Conservation (phyloP, 2,329 filamentous ascomycete species). For the Cercospora janseana region DNA sequence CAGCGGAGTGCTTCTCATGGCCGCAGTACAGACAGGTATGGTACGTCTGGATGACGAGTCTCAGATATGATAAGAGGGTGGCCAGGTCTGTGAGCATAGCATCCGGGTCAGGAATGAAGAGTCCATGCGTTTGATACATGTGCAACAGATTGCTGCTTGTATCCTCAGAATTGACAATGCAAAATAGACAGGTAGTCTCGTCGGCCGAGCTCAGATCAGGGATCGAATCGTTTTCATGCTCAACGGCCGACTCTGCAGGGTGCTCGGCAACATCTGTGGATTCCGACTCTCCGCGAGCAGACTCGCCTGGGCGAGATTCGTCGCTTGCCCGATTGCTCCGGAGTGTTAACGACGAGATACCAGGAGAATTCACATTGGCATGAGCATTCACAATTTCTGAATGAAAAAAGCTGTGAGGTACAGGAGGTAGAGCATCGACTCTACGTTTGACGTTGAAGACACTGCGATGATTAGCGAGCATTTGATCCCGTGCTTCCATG, state of each 20-base stretch:
- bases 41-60: constrained; percentile 51
- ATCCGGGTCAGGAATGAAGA: constrained; percentile 31
- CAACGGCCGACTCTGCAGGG: no score
- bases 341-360: no score
- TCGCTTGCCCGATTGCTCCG: no score
- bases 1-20: constrained; percentile 42
- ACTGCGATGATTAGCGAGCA: constrained; percentile 1
- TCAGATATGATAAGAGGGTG: constrained; percentile 50
- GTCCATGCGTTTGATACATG: constrained; percentile 51
- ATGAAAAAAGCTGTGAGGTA: constrained; percentile 6
- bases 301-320: not conserved
- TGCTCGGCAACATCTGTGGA: no score
- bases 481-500: no score
- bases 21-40: constrained; percentile 54
- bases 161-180: constrained; percentile 32
- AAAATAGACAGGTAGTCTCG: constrained; percentile 39
- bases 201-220: not conserved
- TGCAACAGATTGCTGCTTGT: constrained; percentile 46
- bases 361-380: no score
- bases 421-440: constrained; percentile 16
- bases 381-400: no score
- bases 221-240: no score
- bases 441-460: constrained; percentile 23
- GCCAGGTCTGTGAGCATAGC: constrained; percentile 49
- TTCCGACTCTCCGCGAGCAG: no score